phyloP scores from a whole-genome alignment of 2,329 filamentous ascomycete genomes.

The Aurifilum marmelostoma region DNA sequence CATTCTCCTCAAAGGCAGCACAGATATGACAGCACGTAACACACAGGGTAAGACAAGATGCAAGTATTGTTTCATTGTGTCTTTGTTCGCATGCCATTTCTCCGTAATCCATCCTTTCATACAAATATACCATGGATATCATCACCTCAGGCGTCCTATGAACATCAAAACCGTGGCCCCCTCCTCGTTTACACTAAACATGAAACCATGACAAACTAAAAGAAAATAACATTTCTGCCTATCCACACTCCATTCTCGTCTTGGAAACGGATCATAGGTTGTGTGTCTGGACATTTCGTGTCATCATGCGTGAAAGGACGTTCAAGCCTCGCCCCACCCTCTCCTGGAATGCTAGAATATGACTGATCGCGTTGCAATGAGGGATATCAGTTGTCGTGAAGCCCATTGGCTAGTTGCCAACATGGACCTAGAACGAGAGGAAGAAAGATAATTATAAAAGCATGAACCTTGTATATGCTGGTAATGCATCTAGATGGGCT shows the following conservation, averaged over 20 bases:
- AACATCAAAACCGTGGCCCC: slow-evolving; percentile 16
- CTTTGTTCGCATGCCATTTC: slow-evolving; percentile 11
- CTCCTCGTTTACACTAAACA: slow-evolving; percentile 13
- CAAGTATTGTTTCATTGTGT: slow-evolving; percentile 7
- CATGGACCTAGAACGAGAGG: not conserved
- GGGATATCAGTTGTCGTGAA: not conserved
- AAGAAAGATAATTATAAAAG: not conserved
- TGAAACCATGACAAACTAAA: slow-evolving; percentile 6
- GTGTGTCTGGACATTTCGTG: not conserved
- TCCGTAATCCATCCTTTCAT: slow-evolving; percentile 19
- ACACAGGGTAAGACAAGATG: not conserved
- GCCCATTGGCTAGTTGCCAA: not conserved
- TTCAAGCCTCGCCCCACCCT: not conserved
- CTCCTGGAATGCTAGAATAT: slow-evolving; percentile 12
- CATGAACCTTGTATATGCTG: not conserved
- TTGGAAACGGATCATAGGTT: not conserved
- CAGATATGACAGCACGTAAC: not conserved
- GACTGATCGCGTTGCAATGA: not conserved
- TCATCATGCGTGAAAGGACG: slow-evolving; percentile 9
- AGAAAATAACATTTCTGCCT: not conserved
- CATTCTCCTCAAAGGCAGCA: not conserved
- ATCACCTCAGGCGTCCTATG: slow-evolving; percentile 12
- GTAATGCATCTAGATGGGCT: slow-evolving; percentile 41
- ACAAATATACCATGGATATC: slow-evolving; percentile 14
- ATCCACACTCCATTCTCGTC: not conserved